Base-by-base conservation (phyloP, 1,139 yeast genomes). In the Citeromyces siamensis region DNA sequence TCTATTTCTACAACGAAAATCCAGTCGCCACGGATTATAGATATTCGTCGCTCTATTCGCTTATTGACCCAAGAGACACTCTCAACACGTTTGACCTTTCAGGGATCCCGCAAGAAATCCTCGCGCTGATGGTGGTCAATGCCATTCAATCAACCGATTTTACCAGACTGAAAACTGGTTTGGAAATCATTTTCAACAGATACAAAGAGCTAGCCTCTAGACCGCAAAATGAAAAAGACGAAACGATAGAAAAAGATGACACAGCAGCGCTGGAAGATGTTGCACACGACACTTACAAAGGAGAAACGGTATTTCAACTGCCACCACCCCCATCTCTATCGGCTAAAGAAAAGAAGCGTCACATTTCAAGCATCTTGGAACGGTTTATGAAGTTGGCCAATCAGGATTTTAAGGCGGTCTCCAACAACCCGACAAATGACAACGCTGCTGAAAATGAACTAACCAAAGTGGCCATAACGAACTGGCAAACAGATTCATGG, bases 401-500 rank as follows among this genome's bases (percentile, higher is more conserved):
- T 6, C 37, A 47, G 47, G 27, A 34, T 6, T 18, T 32, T 39
- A 37, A 42, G 33, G 19, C 45, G 35, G 18, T 41, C 41, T 32
- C 35, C 41, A 14, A 37, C 40, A 40, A 41, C 7, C 37, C 35
- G 19, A 44, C 43, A 12, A 31, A 34, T 8, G 35, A 34, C 10
- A 35, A 36, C n/a, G 35, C 35, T 4, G 40, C 55, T 49, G 22
- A 62, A 39, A 51, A 56, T 16, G 70, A 66, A 42, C 58, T 75
- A 34, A 62, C 70, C 2, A 71, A 65, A 41, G 64, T 72, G 8
- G 82, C 81, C 3, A 71, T 75, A 20, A 59, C 66, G 17, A 62
- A 69, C 26, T 81, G 90, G 88, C 71, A 68, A 35, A 68, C 70
- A 39, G 79, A 76, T 44, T 75, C 90, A 1, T 85, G 95, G 95